Conservation (phyloP, 2,329 filamentous ascomycete genomes). For the Hymenoscyphus fraxineus region DNA sequence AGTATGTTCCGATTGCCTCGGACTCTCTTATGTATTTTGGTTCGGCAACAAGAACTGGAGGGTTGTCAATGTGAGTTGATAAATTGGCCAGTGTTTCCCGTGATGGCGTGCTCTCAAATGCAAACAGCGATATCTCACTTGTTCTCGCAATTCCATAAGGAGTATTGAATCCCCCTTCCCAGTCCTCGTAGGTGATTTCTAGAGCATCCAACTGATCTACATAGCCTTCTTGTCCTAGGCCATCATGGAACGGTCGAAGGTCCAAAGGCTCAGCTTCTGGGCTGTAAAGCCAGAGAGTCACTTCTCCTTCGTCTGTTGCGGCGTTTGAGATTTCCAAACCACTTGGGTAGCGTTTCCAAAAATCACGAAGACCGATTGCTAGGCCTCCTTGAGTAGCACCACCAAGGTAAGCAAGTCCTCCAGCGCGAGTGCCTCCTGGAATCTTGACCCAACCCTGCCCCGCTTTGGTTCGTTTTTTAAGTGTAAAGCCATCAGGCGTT, state of each 20-base stretch:
- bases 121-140: slow-evolving; percentile 52
- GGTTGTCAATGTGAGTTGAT: slow-evolving; percentile 45
- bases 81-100: slow-evolving; percentile 43
- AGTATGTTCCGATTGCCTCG: slow-evolving; percentile 52
- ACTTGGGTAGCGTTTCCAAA: slow-evolving; percentile 61
- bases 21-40: slow-evolving; percentile 49
- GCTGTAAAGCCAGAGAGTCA: slow-evolving; percentile 60
- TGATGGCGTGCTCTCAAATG: slow-evolving; percentile 50
- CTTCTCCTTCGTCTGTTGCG: slow-evolving; percentile 44
- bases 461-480: slow-evolving; percentile 56
- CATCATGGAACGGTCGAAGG: slow-evolving; percentile 55
- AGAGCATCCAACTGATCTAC: slow-evolving; percentile 56
- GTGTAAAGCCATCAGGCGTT: slow-evolving; percentile 56
- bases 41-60: slow-evolving; percentile 48
- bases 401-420: slow-evolving; percentile 56
- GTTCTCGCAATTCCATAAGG: slow-evolving; percentile 56
- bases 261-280: slow-evolving; percentile 54
- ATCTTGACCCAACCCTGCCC: slow-evolving; percentile 57
- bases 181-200: slow-evolving; percentile 62
- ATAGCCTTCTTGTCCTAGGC: slow-evolving; percentile 52
- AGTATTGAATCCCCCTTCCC: slow-evolving; percentile 50
- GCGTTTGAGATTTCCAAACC: slow-evolving; percentile 53
- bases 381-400: slow-evolving; percentile 55
- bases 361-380: slow-evolving; percentile 54
- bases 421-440: slow-evolving; percentile 51